phyloP scores from a whole-genome alignment of 2,329 filamentous ascomycete genomes.

The Decorospora gaudefroyi region DNA sequence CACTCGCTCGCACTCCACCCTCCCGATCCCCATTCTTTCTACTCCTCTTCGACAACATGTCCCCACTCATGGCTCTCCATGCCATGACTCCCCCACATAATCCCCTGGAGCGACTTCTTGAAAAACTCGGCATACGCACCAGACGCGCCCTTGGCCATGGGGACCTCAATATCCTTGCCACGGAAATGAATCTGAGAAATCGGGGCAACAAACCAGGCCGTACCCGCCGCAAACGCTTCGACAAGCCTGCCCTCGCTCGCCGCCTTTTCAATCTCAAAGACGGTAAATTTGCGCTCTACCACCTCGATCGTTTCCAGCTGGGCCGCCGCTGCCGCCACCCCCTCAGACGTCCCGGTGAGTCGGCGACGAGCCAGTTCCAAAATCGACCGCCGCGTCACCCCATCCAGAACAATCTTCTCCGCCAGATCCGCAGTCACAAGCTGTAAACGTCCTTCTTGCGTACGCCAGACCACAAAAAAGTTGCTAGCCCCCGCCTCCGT shows the following conservation, averaged over 20 bases:
- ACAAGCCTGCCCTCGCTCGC: constrained; percentile 74
- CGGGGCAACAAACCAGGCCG: constrained; percentile 64
- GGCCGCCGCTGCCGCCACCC: no score
- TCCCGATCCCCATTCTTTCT: background rate
- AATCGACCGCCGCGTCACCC: constrained; percentile 82
- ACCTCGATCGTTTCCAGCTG: constrained; percentile 62
- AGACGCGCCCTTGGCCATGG: constrained; percentile 48
- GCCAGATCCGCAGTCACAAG: constrained; percentile 83
- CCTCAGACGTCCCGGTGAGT: constrained; percentile 51
- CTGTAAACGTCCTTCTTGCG: constrained; percentile 65
- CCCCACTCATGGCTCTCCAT: constrained; percentile 55
- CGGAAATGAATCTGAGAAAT: constrained; percentile 54
- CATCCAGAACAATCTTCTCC: constrained; percentile 82
- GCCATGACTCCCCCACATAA: constrained; percentile 55
- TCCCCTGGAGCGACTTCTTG: constrained; percentile 54
- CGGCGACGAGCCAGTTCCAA: constrained; percentile 71
- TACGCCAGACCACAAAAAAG: constrained; percentile 84
- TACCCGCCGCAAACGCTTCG: constrained; percentile 85
- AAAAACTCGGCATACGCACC: constrained; percentile 51
- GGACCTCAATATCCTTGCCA: constrained; percentile 51
- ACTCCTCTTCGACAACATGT: constrained; percentile 50
- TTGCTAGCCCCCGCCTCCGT: constrained; percentile 92
- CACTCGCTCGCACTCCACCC: background rate
- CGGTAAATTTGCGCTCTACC: constrained; percentile 81
- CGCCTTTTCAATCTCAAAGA: constrained; percentile 75